phyloP scores from a whole-genome alignment of 768 basidiomycete genomes.

The Suillus variegatus region DNA sequence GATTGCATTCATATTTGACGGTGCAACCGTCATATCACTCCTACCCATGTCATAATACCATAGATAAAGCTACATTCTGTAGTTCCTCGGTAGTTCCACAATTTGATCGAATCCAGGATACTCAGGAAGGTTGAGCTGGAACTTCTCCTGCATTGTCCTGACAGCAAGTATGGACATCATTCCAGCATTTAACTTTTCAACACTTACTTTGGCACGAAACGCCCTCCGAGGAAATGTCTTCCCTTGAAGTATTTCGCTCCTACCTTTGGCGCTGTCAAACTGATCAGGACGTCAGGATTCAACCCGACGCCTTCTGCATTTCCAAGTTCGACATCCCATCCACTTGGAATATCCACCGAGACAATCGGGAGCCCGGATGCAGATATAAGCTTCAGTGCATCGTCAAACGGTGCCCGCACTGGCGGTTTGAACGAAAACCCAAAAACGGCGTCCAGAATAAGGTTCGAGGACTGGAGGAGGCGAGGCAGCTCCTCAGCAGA shows the following conservation, averaged over 20 bases:
- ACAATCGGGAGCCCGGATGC: constrained; percentile 77
- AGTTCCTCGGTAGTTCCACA: constrained; percentile 59
- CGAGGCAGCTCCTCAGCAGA: constrained; percentile 47
- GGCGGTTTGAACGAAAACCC: constrained; percentile 97
- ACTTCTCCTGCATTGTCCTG: constrained; percentile 75
- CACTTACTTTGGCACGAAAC: constrained; percentile 86
- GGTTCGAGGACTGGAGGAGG: constrained; percentile 63
- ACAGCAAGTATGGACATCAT: background rate
- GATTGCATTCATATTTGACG: background rate
- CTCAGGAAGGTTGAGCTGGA: constrained; percentile 73
- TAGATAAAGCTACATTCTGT: background rate
- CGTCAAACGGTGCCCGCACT: constrained; percentile 84
- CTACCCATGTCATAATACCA: background rate
- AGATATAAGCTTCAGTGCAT: constrained; percentile 65
- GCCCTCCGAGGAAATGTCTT: constrained; percentile 89
- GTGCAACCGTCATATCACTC: background rate
- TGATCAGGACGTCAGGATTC: constrained; percentile 78
- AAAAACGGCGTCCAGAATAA: constrained; percentile 94
- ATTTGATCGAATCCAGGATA: constrained; percentile 85
- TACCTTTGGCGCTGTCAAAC: constrained; percentile 92
- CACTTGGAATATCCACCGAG: constrained; percentile 94
- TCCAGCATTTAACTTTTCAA: background rate
- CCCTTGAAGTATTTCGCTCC: constrained; percentile 80
- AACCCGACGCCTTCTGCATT: constrained; percentile 57
- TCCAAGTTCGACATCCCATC: constrained; percentile 93